Evolutionary conservation across 169 alveolate species (phyloP).

Genomic region (Theileria equi): DNA sequence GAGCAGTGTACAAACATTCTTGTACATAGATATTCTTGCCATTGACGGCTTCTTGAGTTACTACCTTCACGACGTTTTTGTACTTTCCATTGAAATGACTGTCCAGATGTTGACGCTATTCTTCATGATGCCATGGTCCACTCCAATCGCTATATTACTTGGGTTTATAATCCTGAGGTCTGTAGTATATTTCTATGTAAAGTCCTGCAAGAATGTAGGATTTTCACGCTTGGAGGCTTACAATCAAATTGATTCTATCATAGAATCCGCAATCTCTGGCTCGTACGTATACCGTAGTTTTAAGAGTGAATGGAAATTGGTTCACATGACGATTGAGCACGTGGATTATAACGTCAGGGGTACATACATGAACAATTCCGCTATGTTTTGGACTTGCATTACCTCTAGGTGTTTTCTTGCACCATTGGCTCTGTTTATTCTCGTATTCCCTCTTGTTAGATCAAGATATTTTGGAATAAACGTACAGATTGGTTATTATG

Average conservation of each 20-base stretch:
- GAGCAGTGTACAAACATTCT: constrained; percentile 19
- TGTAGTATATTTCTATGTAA: not conserved
- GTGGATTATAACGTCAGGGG: constrained; percentile 12
- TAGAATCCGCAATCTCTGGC: constrained; percentile 34
- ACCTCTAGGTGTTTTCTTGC: not conserved
- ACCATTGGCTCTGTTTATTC: not conserved
- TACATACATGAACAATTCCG: not conserved
- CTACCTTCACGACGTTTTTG: not conserved
- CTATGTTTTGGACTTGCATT: not conserved
- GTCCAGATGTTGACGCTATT: constrained; percentile 21
- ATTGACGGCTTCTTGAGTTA: constrained; percentile 31
- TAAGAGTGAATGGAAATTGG: constrained; percentile 24
- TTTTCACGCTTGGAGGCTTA: constrained; percentile 13
- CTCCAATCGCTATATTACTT: constrained; percentile 8
- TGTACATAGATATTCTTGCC: constrained; percentile 22
- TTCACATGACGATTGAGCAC: not conserved
- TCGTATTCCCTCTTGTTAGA: constrained; percentile 4
- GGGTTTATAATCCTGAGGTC: not conserved
- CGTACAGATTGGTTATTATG: constrained; percentile 1
- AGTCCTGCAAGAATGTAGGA: constrained; percentile 21
- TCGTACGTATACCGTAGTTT: constrained; percentile 42
- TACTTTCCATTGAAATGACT: not conserved
- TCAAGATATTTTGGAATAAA: not conserved
- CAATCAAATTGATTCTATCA: constrained; percentile 11
- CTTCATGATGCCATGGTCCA: constrained; percentile 10